Percentiles rank a stretch among this genome's conserved stretches.
These are phyloP conservation scores for Pseudogymnoascus sp. DNA, from an alignment of 2,329 filamentous ascomycete species.

Conservation along the genomic window DNA sequence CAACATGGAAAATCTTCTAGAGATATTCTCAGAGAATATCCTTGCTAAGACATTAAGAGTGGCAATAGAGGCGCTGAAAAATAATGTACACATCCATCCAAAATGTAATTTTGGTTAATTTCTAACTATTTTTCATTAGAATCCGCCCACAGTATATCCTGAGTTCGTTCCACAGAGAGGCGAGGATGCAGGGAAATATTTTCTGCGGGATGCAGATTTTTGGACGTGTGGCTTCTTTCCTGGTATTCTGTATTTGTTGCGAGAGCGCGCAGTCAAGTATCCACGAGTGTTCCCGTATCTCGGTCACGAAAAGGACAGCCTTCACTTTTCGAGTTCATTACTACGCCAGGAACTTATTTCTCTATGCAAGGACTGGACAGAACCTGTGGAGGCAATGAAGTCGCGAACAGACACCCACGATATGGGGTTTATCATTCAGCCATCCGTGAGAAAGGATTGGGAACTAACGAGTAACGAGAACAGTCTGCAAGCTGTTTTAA, in stretches of 20 bases:
- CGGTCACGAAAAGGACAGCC: not conserved
- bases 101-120: not conserved
- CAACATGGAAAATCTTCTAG: slow-evolving; percentile 7
- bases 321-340: not conserved
- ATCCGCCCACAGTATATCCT: slow-evolving; percentile 18
- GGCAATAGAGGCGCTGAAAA: slow-evolving; percentile 13
- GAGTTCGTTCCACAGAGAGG: slow-evolving; percentile 21
- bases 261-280: slow-evolving; percentile 28
- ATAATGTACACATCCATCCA: not conserved
- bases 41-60: slow-evolving; percentile 20
- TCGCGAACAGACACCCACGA: slow-evolving; percentile 43
- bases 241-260: slow-evolving; percentile 28
- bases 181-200: slow-evolving; percentile 13
- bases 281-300: slow-evolving; percentile 20
- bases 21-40: slow-evolving; percentile 18
- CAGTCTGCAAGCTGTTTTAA: slow-evolving; percentile 33
- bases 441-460: slow-evolving; percentile 40
- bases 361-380: slow-evolving; percentile 28
- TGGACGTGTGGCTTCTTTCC: slow-evolving; percentile 36
- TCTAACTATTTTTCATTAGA: slow-evolving; percentile 9
- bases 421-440: slow-evolving; percentile 45
- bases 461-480: slow-evolving; percentile 33
- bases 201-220: slow-evolving; percentile 18
- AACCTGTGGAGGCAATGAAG: slow-evolving; percentile 29
- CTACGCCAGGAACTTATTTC: slow-evolving; percentile 18